Percentiles rank a stretch among this genome's conserved stretches.
Evolutionary conservation across 176 grass and related monocot species (phyloP).

Genomic region (Pontederia paniculata): DNA sequence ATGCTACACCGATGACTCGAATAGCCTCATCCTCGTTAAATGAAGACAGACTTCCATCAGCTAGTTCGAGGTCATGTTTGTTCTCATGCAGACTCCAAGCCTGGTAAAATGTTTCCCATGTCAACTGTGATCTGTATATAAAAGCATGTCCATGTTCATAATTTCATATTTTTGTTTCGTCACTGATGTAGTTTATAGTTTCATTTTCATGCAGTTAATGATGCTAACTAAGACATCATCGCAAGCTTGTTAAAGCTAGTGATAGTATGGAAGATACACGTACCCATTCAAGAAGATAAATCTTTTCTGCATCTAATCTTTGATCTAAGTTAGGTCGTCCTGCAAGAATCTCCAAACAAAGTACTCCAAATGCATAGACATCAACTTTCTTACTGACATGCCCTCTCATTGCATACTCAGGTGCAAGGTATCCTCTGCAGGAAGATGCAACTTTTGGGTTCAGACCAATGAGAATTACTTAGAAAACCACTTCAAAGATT

Average conservation of each 20-base stretch:
- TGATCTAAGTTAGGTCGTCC: constrained; percentile 28
- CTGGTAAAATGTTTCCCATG: constrained; percentile 4
- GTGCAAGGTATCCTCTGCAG: constrained; percentile 40
- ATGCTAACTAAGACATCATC: background rate
- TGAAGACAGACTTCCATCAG: constrained; percentile 16
- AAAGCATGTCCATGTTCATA: background rate
- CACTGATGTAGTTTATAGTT: background rate
- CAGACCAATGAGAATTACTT: no score
- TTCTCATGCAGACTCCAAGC: constrained; percentile 32
- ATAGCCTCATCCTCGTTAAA: constrained; percentile 18
- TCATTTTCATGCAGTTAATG: background rate
- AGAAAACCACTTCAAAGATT: no score
- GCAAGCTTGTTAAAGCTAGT: background rate
- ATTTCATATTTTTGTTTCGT: no score
- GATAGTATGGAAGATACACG: background rate
- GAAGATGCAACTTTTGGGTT: no score
- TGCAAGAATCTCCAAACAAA: constrained; percentile 22
- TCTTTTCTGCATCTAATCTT: constrained; percentile 7
- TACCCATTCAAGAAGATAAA: constrained; percentile 40
- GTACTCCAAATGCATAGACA: constrained; percentile 25
- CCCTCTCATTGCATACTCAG: constrained; percentile 27
- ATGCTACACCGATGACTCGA: constrained; percentile 21
- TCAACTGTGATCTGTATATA: background rate
- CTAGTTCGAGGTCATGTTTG: constrained; percentile 11
- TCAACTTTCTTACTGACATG: constrained; percentile 24